Evolutionary conservation across 441 rosid species (phyloP), one percentile per base, ranked within the genome.

Genomic region (Bruguiera hainesii): DNA sequence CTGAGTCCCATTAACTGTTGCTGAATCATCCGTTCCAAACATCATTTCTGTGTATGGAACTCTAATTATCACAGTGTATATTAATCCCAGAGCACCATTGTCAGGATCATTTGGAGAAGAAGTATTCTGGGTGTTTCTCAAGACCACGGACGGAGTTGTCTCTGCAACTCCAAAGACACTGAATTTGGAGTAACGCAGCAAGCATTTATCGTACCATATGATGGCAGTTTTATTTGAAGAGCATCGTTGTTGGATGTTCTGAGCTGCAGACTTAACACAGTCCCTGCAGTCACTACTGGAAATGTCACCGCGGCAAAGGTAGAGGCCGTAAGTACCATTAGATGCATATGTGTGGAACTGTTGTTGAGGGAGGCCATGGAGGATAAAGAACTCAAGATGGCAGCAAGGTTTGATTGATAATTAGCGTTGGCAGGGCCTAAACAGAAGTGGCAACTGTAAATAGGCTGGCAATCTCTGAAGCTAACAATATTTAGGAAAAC

Each of bases 131-230:
- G 0, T 9, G 42, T 81, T 78, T 53, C 49, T 75, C 69, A 76
- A 37, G 5, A 4, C 0, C 33, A 71, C 0, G 1, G 0, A 0
- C 0, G 81, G 79, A 1, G 0, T 0, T 0, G 39, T 31, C 61
- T 61, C 37, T 19, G 16, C 31, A 23, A 0, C 37, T 7, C 81
- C 70, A 7, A 78, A 72, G 66, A 81, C 76, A 16, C 63, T 67
- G 21, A 2, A 6, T 42, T 76, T 26, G 9, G 84, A 82, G 67
- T 83, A 79, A 0, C 76, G 71, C 7, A 82, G 20, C 81, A 71
- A 64, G 78, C 87, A 86, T 50, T 78, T 13, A 16, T 84, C 88
- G 10, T 79, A 81, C 85, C 84, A 83, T 5, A 86, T 58, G 60
- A 79, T 63, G 37, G 83, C 85, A 0, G 67, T n/a, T 64, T 57